Conservation (phyloP, 345 rosid species). For the Gossypium bickii region DNA sequence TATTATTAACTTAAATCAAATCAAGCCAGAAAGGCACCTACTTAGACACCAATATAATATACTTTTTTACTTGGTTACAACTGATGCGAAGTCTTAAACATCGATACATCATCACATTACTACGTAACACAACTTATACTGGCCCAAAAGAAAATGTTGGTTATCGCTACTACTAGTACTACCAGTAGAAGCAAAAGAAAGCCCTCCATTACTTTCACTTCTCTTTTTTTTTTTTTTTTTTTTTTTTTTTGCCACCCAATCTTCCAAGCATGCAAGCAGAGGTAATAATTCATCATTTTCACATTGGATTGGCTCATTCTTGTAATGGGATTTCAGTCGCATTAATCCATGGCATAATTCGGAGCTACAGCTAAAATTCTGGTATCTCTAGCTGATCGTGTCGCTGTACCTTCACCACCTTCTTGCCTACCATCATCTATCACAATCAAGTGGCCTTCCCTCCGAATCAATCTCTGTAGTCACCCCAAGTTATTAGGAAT, state of each 20-base stretch:
- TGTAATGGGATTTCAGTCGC: neutral
- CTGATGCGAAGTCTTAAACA: too few relatives aligned
- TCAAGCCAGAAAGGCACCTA: neutral
- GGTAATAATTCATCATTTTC: neutral
- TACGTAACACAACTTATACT: too few relatives aligned
- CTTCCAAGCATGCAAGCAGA: neutral
- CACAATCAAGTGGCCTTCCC: conserved; percentile 84
- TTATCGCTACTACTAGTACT: too few relatives aligned
- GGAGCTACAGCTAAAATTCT: conserved; percentile 89
- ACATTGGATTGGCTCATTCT: neutral
- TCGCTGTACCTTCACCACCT: conserved; percentile 39
- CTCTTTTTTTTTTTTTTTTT: too few relatives aligned
- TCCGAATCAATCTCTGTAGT: conserved; percentile 73
- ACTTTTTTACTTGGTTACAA: too few relatives aligned
- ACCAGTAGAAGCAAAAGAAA: too few relatives aligned
- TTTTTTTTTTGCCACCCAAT: neutral
- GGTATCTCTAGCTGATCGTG: conserved; percentile 48
- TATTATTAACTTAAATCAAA: neutral
- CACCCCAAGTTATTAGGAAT: neutral
- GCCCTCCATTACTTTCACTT: too few relatives aligned
- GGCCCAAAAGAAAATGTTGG: too few relatives aligned
- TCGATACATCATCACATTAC: too few relatives aligned
- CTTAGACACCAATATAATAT: neutral
- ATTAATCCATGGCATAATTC: conserved; percentile 70
- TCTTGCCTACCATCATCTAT: conserved; percentile 66